phyloP scores from a whole-genome alignment of 2,329 filamentous ascomycete genomes.

The Pyricularia sp. region DNA sequence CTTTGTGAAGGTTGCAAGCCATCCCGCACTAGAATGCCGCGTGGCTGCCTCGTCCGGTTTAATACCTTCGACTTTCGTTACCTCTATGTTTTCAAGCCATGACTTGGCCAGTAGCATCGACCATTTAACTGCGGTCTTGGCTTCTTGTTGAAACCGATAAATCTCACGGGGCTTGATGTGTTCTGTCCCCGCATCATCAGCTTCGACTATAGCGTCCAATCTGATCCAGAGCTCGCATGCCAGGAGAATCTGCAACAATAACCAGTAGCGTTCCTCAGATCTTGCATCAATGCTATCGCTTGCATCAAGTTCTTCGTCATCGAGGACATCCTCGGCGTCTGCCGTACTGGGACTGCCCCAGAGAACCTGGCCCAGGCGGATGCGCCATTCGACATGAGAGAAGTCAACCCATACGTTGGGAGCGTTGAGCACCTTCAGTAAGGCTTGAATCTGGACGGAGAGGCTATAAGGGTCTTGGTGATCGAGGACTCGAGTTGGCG shows the following conservation, averaged over 20 bases:
- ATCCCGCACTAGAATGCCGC: conserved; percentile 26
- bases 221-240: conserved; percentile 57
- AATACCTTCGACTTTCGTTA: conserved; percentile 34
- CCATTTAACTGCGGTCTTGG: conserved; percentile 56
- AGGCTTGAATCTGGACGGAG: conserved; percentile 58
- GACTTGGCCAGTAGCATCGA: conserved; percentile 53
- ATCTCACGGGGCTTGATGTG: conserved; percentile 46
- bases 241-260: conserved; percentile 55
- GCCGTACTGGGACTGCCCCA: conserved; percentile 39
- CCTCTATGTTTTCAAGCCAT: conserved; percentile 60
- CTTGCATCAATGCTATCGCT: conserved; percentile 41
- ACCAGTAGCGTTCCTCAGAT: conserved; percentile 56
- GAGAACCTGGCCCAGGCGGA: conserved; percentile 61
- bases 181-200: conserved; percentile 44
- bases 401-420: conserved; percentile 68
- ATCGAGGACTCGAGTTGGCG: conserved; percentile 45
- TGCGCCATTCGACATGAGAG: conserved; percentile 65
- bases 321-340: conserved; percentile 7
- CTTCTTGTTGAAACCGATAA: conserved; percentile 51
- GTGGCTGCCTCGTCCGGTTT: conserved; percentile 20
- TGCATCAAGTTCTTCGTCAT: conserved; percentile 17
- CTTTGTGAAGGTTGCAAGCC: conserved; percentile 49
- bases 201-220: conserved; percentile 52
- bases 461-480: conserved; percentile 52
- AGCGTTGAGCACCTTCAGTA: conserved; percentile 55